phyloP scores from a whole-genome alignment of 257 asterid genomes.

The Solanum chiquidenum region DNA sequence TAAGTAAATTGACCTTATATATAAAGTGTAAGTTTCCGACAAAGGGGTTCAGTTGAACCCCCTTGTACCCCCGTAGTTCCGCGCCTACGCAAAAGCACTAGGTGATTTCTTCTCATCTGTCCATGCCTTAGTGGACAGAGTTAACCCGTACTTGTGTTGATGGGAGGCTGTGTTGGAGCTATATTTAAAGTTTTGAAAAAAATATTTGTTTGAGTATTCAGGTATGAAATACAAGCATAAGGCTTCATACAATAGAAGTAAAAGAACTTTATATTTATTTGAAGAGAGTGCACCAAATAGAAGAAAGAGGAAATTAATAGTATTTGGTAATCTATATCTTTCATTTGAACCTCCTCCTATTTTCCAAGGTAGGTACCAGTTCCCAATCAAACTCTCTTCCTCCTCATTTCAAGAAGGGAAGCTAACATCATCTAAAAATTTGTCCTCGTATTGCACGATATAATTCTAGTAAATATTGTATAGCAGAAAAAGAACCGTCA shows the following conservation, averaged over 20 bases:
- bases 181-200: background rate
- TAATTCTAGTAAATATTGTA: background rate
- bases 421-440: background rate
- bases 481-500: background rate
- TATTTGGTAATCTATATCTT: background rate
- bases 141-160: background rate
- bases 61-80: background rate
- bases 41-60: background rate
- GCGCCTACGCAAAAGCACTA: background rate
- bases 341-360: background rate
- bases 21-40: background rate
- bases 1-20: background rate
- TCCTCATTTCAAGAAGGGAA: background rate
- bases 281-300: background rate
- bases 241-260: background rate
- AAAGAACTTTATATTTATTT: background rate
- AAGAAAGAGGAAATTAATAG: background rate
- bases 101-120: background rate
- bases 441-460: background rate
- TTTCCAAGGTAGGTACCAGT: background rate
- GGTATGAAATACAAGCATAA: background rate
- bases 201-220: background rate
- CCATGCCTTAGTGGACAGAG: background rate
- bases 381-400: background rate
- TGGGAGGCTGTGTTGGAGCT: background rate